Evolutionary conservation across 441 rosid species (phyloP).

Genomic region (Brassica hybrid): DNA sequence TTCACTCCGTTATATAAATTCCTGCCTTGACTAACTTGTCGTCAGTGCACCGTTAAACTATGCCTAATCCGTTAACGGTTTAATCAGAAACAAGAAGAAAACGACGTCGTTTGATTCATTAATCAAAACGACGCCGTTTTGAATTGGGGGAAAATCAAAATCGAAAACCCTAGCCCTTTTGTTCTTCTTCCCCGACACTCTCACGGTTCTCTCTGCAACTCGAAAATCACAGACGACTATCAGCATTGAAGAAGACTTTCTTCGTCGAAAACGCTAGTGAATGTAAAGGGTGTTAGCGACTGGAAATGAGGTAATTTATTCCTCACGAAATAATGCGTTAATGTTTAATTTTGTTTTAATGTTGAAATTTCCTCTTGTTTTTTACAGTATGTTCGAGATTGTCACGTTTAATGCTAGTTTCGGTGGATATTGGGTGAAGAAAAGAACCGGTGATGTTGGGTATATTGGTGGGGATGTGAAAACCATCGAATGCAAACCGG

Average conservation of each 20-base stretch:
- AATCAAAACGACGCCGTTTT: no score
- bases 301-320: neutral
- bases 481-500: no score
- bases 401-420: neutral
- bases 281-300: neutral
- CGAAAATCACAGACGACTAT: no score
- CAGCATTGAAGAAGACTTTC: no score
- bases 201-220: no score
- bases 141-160: no score
- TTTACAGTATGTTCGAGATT: neutral
- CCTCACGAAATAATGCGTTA: neutral
- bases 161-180: no score
- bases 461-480: neutral
- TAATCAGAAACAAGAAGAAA: no score
- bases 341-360: no score
- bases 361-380: neutral
- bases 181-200: no score
- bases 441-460: neutral
- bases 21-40: neutral
- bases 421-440: neutral
- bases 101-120: no score
- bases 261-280: no score
- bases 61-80: neutral
- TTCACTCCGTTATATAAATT: neutral
- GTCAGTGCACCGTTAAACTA: neutral